Conservation (phyloP, 78 protist species). For the Salpingoeca rosetta region DNA sequence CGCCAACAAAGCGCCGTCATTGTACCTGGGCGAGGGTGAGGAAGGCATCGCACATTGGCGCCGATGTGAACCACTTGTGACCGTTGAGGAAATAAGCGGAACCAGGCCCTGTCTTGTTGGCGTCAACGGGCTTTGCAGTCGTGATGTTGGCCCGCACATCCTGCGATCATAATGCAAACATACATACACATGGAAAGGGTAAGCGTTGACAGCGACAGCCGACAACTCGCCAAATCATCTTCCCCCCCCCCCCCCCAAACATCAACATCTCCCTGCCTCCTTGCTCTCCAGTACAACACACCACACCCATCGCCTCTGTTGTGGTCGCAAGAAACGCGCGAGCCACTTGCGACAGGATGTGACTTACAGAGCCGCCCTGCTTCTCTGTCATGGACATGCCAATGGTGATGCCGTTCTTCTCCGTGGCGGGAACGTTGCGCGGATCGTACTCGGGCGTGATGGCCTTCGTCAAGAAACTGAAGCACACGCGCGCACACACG, state of each 20-base stretch:
- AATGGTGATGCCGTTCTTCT: conserved; percentile 5
- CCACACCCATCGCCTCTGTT: too few relatives aligned
- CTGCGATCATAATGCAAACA: too few relatives aligned
- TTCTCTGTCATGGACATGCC: conserved; percentile 46
- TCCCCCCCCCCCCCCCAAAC: too few relatives aligned
- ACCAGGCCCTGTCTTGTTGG: not conserved
- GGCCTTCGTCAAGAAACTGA: too few relatives aligned
- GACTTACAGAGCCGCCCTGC: conserved; percentile 18
- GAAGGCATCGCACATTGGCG: conserved; percentile 40
- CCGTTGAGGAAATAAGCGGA: not conserved
- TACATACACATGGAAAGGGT: too few relatives aligned
- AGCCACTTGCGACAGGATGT: not conserved
- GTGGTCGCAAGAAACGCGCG: too few relatives aligned
- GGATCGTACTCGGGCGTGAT: conserved; percentile 7
- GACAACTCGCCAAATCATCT: too few relatives aligned
- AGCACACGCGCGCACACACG: too few relatives aligned
- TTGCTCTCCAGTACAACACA: too few relatives aligned
- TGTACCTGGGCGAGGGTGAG: conserved; percentile 24
- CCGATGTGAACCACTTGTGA: conserved; percentile 36
- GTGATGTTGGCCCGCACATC: conserved; percentile 39
- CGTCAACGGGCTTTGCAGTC: not conserved
- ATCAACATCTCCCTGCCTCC: too few relatives aligned
- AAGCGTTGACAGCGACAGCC: too few relatives aligned
- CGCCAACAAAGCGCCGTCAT: too few relatives aligned
- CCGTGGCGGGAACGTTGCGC: not conserved